Evolutionary conservation across 257 asterid genomes (phyloP).

Genomic region (Solanum corneliomulleri): DNA sequence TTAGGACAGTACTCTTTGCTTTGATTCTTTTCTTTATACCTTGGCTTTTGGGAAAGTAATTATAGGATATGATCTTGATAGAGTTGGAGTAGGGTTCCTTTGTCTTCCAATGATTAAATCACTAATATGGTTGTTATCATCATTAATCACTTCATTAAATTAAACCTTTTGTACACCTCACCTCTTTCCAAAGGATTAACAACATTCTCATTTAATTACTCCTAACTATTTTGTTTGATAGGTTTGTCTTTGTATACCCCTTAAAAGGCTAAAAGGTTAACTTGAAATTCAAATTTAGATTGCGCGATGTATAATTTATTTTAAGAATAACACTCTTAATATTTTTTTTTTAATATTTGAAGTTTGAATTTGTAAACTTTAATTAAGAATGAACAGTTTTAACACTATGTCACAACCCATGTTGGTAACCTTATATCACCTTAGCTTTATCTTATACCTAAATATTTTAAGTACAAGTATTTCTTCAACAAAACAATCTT

Average conservation of each 20-base stretch:
- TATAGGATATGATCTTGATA: not conserved
- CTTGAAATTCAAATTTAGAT: no score
- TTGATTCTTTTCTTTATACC: conserved; percentile 16
- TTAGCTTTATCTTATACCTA: not conserved
- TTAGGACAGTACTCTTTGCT: conserved; percentile 10
- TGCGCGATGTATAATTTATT: no score
- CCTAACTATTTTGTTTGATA: not conserved
- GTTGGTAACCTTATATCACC: not conserved
- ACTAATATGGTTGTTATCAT: not conserved
- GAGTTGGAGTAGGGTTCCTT: conserved; percentile 23
- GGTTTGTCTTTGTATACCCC: not conserved
- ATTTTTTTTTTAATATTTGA: no score
- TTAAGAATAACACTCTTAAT: no score
- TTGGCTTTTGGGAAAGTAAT: conserved; percentile 12
- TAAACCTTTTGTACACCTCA: not conserved
- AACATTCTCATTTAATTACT: not conserved
- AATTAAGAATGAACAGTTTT: not conserved
- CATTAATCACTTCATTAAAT: not conserved
- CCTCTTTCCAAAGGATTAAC: not conserved
- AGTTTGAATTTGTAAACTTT: no score
- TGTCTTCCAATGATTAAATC: conserved; percentile 18
- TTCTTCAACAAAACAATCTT: not conserved
- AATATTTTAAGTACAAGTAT: not conserved
- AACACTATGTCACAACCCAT: not conserved
- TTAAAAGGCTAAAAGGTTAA: no score